Percentiles rank a stretch among this genome's conserved stretches.
phyloP scores from a whole-genome alignment of 78 protist species.

The Dictyostelium purpureum region DNA sequence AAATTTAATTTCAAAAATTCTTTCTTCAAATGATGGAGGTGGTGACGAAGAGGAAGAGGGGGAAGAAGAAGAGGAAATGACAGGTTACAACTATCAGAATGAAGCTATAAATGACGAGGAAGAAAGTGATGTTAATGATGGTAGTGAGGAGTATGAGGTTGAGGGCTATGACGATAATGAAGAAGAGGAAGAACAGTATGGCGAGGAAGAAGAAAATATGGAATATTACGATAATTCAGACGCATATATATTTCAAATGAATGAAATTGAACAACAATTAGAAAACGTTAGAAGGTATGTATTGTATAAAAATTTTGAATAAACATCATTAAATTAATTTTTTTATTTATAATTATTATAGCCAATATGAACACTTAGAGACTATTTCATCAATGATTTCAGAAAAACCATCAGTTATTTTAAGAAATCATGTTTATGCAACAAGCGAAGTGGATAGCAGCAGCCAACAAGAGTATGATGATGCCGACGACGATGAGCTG shows the following conservation, averaged over 20 bases:
- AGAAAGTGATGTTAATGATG: no score
- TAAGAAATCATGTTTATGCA: not conserved
- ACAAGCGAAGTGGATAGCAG: constrained; percentile 6
- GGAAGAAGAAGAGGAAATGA: not conserved
- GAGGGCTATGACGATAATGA: not conserved
- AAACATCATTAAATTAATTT: not conserved
- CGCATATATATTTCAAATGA: not conserved
- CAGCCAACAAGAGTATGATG: not conserved
- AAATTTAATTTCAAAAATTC: not conserved
- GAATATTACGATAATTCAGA: not conserved
- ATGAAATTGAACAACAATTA: constrained; percentile 10
- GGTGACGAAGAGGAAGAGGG: not conserved
- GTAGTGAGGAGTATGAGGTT: not conserved
- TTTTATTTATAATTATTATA: not conserved
- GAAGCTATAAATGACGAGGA: not conserved
- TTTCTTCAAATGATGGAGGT: not conserved
- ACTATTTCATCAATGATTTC: constrained; percentile 9
- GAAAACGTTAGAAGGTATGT: constrained; percentile 6
- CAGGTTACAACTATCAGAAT: no score
- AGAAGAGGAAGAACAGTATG: not conserved
- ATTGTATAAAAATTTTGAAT: not conserved
- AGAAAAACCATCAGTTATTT: not conserved
- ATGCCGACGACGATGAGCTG: not conserved
- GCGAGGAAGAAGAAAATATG: not conserved
- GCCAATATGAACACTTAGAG: constrained; percentile 8